Conservation (phyloP, 768 basidiomycete genomes). For the Panellus pusillus region DNA sequence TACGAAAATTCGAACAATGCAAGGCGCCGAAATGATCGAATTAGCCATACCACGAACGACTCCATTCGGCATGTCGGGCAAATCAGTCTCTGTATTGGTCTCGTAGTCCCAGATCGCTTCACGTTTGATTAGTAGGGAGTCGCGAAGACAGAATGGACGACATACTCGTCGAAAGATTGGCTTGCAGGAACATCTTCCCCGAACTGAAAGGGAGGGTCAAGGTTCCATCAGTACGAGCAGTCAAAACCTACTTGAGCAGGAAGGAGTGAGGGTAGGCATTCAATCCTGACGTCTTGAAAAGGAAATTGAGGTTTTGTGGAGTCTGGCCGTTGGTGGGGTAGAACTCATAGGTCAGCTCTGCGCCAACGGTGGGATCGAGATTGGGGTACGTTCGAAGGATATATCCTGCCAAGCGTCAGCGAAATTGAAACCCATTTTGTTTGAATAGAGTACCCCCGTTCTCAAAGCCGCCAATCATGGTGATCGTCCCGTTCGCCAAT, state of each 20-base stretch:
- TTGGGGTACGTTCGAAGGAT: constrained; percentile 74
- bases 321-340: constrained; percentile 58
- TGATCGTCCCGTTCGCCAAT: constrained; percentile 72
- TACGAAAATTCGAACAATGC: not conserved
- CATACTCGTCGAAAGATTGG: constrained; percentile 71
- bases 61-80: constrained; percentile 69
- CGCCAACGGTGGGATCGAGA: constrained; percentile 62
- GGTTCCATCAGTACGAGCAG: no score
- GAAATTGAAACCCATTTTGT: not conserved
- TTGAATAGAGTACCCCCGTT: constrained; percentile 43
- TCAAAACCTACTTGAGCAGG: constrained; percentile 44
- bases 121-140: constrained; percentile 15
- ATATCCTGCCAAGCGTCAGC: constrained; percentile 34
- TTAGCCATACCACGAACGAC: constrained; percentile 85
- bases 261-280: constrained; percentile 75
- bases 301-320: constrained; percentile 60
- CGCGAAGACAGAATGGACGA: not conserved
- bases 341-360: constrained; percentile 81
- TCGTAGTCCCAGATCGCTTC: constrained; percentile 50
- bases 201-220: constrained; percentile 34
- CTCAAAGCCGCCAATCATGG: constrained; percentile 77
- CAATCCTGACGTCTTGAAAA: constrained; percentile 67
- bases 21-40: constrained; percentile 38
- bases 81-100: constrained; percentile 54
- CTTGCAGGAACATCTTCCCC: constrained; percentile 78